Base-by-base conservation (phyloP, 2,329 filamentous ascomycete genomes). In the Mycocentrospora acerina region DNA sequence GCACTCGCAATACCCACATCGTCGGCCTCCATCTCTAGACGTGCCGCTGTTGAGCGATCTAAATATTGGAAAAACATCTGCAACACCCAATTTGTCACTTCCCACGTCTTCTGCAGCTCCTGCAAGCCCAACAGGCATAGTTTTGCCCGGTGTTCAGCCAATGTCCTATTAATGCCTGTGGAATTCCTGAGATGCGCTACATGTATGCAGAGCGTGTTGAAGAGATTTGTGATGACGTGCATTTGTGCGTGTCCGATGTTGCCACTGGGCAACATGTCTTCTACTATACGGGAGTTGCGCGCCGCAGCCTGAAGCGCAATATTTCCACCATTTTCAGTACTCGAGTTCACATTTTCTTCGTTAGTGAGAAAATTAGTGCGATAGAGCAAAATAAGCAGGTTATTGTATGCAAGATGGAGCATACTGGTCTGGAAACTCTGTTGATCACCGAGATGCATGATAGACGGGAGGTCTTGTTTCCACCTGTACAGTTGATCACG, bases 21-120 rank as follows among this genome's bases (percentile, higher is more conserved):
- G 29, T 59, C 59, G 3, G 52, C 51, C 36, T 60, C 56, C 44
- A 59, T 55, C 2, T 46, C 45, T 14, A 75, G 53, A 12, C 66
- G 62, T 8, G 61, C 62, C 2, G 72, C 71, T 0, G 69, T 75
- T 14, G 69, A 64, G 32, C 69, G 66, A 43, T 76, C 74, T 2
- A 74, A 49, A 29, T 71, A 74, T 5, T 72, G 71, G 22, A 75
- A 73, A 42, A 77, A 77, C 0, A 76, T 54, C 42, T 76, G 65
- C 3, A 76, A 49, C 0, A 76, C 69, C 69, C 71, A 72, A 37
- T 75, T 76, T 11, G 71, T 71, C 7, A 76, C 53, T 32, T 75
- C 71, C 74, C 73, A 77, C 0, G 70, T 72, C 35, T 70, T 71
- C 39, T 75, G 74, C 7, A 76, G 49, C 42, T 77, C 74, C 33